These are phyloP conservation scores for Sporothrix euskadiensis DNA, from an alignment of 2,329 filamentous ascomycete species.

Conservation along the genomic window DNA sequence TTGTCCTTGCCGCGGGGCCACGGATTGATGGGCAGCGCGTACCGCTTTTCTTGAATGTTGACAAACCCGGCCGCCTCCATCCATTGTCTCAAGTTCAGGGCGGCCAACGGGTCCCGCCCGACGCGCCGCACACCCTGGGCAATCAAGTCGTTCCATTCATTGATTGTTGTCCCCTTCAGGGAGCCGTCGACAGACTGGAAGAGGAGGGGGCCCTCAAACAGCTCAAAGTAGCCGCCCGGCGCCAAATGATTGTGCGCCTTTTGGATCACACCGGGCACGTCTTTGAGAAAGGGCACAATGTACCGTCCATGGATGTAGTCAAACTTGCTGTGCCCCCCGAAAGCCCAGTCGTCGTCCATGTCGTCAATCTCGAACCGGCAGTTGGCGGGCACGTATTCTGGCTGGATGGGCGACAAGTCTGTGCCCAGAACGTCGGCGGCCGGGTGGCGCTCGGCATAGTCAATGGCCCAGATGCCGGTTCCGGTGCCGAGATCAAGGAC, in stretches of 20 bases:
- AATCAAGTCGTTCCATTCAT: slow-evolving; percentile 36
- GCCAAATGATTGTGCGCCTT: slow-evolving; percentile 47
- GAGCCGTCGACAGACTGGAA: slow-evolving; percentile 36
- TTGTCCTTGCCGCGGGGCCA: slow-evolving; percentile 43
- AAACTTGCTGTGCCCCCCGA: slow-evolving; percentile 45
- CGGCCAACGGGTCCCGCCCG: slow-evolving; percentile 28
- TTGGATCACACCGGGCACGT: slow-evolving; percentile 51
- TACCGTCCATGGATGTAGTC: slow-evolving; percentile 57
- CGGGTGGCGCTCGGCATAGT: slow-evolving; percentile 35
- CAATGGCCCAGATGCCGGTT: slow-evolving; percentile 36
- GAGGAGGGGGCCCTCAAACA: slow-evolving; percentile 37
- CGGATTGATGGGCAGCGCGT: slow-evolving; percentile 40
- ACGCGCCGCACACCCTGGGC: slow-evolving; percentile 32
- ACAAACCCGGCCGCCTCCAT: slow-evolving; percentile 40
- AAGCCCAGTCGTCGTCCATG: slow-evolving; percentile 54
- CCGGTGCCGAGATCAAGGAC: slow-evolving; percentile 32
- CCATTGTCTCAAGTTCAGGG: slow-evolving; percentile 16
- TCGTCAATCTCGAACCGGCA: slow-evolving; percentile 58
- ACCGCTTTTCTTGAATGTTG: slow-evolving; percentile 38
- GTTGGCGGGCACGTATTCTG: slow-evolving; percentile 53
- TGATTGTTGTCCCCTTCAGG: slow-evolving; percentile 37
- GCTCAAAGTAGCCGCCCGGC: slow-evolving; percentile 47
- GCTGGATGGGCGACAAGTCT: slow-evolving; percentile 52
- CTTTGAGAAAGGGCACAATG: slow-evolving; percentile 52
- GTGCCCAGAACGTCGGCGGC: slow-evolving; percentile 45